Percentiles rank a stretch among this genome's conserved stretches.
These are phyloP conservation scores for Golubevia sp. DNA, from an alignment of 1,284 basidiomycete genomes.

Conservation along the genomic window DNA sequence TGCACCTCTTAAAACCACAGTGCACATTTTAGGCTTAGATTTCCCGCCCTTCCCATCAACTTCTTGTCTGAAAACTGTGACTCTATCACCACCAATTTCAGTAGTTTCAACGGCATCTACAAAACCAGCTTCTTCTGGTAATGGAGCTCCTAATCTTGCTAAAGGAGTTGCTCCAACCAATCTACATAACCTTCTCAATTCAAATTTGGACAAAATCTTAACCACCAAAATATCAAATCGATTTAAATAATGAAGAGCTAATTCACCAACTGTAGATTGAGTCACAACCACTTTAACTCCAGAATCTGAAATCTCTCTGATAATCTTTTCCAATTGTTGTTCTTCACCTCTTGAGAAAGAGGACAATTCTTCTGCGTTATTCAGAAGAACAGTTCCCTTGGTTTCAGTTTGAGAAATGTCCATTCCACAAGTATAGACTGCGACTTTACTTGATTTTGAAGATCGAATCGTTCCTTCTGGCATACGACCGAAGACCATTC, in stretches of 20 bases:
- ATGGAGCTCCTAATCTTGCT: slow-evolving; percentile 91
- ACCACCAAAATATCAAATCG: slow-evolving; percentile 89
- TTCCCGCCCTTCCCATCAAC: slow-evolving; percentile 48
- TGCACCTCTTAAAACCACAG: slow-evolving; percentile 69
- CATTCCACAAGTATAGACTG: slow-evolving; percentile 88
- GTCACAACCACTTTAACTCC: slow-evolving; percentile 93
- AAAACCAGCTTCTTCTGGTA: slow-evolving; percentile 91
- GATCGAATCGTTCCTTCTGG: slow-evolving; percentile 70
- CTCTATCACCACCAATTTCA: slow-evolving; percentile 96
- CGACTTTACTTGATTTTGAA: slow-evolving; percentile 62
- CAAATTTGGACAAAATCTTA: slow-evolving; percentile 98
- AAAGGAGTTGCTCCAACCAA: slow-evolving; percentile 95
- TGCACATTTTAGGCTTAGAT: slow-evolving; percentile 54
- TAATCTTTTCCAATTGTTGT: slow-evolving; percentile 48
- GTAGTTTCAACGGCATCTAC: slow-evolving; percentile 93
- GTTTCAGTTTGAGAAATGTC: slow-evolving; percentile 97
- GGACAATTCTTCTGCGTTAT: slow-evolving; percentile 90
- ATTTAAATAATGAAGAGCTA: slow-evolving; percentile 96
- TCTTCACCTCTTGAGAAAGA: slow-evolving; percentile 94
- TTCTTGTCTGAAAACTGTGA: slow-evolving; percentile 87
- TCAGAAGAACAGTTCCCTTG: slow-evolving; percentile 95
- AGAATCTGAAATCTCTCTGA: slow-evolving; percentile 95
- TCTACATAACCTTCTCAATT: slow-evolving; percentile 88
- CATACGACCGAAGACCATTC: slow-evolving; percentile 97
- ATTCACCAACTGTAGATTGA: slow-evolving; percentile 89